Conservation (phyloP, 2,329 filamentous ascomycete species). For the Thelonectria rubi region DNA sequence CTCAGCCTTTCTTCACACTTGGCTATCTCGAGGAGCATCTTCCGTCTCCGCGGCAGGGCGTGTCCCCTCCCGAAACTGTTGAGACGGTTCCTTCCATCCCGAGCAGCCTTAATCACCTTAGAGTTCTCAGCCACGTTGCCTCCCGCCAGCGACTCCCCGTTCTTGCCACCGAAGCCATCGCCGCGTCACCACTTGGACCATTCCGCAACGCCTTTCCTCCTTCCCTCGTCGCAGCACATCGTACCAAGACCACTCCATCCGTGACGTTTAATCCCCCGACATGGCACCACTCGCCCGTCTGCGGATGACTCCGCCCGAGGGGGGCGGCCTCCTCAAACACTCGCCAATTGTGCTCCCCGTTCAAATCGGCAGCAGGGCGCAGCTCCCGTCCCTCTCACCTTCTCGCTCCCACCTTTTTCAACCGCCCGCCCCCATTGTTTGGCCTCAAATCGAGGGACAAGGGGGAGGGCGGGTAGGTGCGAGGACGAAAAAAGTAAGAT, state of each 20-base stretch:
- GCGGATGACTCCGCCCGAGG: background rate
- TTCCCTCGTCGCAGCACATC: background rate
- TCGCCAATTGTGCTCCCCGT: background rate
- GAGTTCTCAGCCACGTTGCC: background rate
- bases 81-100: background rate
- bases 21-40: no score
- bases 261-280: background rate
- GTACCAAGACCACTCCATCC: no score
- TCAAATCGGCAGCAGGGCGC: background rate
- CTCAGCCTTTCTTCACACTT: background rate
- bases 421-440: background rate
- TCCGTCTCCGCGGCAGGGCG: no score
- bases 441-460: background rate
- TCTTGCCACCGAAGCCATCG: background rate
- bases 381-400: background rate
- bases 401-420: background rate
- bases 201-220: background rate
- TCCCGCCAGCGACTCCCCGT: background rate
- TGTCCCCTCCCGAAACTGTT: no score
- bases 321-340: background rate
- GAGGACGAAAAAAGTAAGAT: background rate
- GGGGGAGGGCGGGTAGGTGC: background rate
- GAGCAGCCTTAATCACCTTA: background rate
- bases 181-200: background rate
- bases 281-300: background rate